Evolutionary conservation across 805 yeast species (phyloP), one percentile per base, ranked within the genome.

Genomic region (Kluyveromyces siamensis): DNA sequence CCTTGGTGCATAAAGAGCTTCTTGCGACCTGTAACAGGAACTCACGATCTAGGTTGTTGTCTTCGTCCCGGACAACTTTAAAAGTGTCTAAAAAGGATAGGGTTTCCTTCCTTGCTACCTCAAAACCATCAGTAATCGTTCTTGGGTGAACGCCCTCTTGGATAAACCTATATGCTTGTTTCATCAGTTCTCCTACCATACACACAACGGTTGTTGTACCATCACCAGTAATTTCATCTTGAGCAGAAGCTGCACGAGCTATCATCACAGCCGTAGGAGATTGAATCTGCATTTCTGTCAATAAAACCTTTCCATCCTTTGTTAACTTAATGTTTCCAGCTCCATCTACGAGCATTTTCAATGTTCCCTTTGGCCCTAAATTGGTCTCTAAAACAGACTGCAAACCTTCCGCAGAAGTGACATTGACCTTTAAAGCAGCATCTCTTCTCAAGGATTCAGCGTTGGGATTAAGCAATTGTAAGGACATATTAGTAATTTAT

Each of bases 201-300:
- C 95, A 74, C 41, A 90, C 91, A 48, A 93, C 99, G 1, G 96
- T 85, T 6, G 98, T 91, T 48, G 99, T 93, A 55, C 99, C 99
- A 69, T 93, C 99, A 45, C 99, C 99, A n/a, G 98, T 87, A 63
- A 93, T 88, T 68, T 93, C 99, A 67, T 93, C 99, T 70, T 93
- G 99, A 0, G 99, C 97, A 42, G 96, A 81, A 45, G 99, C 99
- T 13, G 98, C 99, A 55, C 98, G 78, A 2, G 99, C 96, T 70
- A 85, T 85, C 86, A 85, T 80, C 36, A 85, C 86, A 0, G 95
- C 95, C 3, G 95, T 86, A 10, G 95, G 95, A 53, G 85, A 82
- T 65, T 86, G 93, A 68, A 91, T 91, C 71, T 93, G 99, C 99
- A 93, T 93, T 65, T 93, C 99, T 39, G 86, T 79, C 51, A 93